These are phyloP conservation scores for Ophioceras dolichostomum DNA, from an alignment of 2,329 filamentous ascomycete species.

Conservation along the genomic window DNA sequence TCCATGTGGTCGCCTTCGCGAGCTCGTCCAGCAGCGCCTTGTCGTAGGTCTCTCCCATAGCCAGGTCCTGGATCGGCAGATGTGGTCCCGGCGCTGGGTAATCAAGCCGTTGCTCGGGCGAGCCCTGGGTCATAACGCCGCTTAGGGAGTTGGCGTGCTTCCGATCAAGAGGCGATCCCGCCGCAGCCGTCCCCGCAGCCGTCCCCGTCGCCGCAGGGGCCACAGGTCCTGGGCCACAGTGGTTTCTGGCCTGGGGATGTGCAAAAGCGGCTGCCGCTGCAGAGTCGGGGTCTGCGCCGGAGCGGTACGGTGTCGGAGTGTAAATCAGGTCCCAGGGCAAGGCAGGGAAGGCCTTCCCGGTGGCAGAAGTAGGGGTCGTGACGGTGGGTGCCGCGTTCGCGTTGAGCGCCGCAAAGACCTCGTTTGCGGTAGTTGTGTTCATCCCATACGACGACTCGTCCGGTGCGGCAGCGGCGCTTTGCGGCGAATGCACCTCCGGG, in stretches of 20 bases:
- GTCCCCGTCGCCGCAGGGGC: too few species aligned
- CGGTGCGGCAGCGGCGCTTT: constrained; percentile 7
- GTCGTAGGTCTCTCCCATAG: neutral
- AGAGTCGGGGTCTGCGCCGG: neutral
- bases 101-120: too few species aligned
- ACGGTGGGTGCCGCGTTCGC: constrained; percentile 15
- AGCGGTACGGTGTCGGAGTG: constrained; percentile 5
- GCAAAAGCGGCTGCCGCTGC: too few species aligned
- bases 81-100: too few species aligned
- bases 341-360: constrained; percentile 23
- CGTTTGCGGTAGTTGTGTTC: constrained; percentile 37
- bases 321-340: constrained; percentile 40
- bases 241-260: too few species aligned
- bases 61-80: neutral
- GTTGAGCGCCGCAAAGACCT: constrained; percentile 29
- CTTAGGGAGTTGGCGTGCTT: too few species aligned
- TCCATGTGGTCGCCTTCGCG: neutral
- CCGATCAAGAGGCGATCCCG: too few species aligned
- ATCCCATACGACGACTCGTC: constrained; percentile 40
- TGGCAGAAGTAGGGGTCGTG: constrained; percentile 19
- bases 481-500: constrained; percentile 18
- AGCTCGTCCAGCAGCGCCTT: constrained; percentile 1
- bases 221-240: too few species aligned
- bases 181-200: too few species aligned
- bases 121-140: too few species aligned